Percentiles rank a stretch among this genome's conserved stretches.
These are phyloP conservation scores for Aspergillus udagawae DNA, from an alignment of 2,329 filamentous ascomycete genomes.

Conservation along the genomic window DNA sequence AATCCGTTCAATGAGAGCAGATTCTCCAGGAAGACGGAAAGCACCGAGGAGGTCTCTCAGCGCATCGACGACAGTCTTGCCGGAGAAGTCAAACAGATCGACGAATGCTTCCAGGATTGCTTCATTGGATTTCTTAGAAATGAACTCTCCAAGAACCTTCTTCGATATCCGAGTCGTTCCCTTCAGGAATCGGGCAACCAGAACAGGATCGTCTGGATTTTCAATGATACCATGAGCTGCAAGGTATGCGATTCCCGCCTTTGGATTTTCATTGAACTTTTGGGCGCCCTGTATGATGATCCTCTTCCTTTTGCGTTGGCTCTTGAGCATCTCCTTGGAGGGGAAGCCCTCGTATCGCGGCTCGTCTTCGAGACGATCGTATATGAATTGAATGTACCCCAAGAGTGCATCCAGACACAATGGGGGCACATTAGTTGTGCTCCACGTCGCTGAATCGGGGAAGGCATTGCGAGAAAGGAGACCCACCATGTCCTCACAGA, in stretches of 20 bases:
- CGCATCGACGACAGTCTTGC: constrained; percentile 85
- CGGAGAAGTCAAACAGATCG: constrained; percentile 79
- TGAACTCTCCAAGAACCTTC: constrained; percentile 82
- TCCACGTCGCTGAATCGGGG: constrained; percentile 97
- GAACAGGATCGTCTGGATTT: constrained; percentile 66
- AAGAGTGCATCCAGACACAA: constrained; percentile 89
- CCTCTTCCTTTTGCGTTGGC: constrained; percentile 75
- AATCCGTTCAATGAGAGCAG: constrained; percentile 87
- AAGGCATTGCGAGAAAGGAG: constrained; percentile 90
- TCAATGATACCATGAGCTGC: constrained; percentile 81
- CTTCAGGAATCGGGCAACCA: constrained; percentile 81
- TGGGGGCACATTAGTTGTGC: constrained; percentile 94
- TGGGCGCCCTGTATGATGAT: constrained; percentile 81
- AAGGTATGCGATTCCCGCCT: constrained; percentile 80
- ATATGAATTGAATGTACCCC: constrained; percentile 86
- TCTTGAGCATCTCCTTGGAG: constrained; percentile 59
- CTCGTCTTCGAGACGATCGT: constrained; percentile 74
- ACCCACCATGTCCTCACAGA: constrained; percentile 94
- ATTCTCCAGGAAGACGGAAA: constrained; percentile 91
- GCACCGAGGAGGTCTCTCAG: constrained; percentile 80
- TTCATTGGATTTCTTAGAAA: constrained; percentile 88
- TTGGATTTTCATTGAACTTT: constrained; percentile 95
- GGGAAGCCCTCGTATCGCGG: constrained; percentile 63
- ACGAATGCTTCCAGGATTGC: constrained; percentile 80
- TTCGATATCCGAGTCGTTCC: constrained; percentile 87